A percentile compares a stretch with the other conserved stretches of the same genome.
Evolutionary conservation across 1,284 basidiomycete species (phyloP).

Genomic region (Inonotus hispidus): DNA sequence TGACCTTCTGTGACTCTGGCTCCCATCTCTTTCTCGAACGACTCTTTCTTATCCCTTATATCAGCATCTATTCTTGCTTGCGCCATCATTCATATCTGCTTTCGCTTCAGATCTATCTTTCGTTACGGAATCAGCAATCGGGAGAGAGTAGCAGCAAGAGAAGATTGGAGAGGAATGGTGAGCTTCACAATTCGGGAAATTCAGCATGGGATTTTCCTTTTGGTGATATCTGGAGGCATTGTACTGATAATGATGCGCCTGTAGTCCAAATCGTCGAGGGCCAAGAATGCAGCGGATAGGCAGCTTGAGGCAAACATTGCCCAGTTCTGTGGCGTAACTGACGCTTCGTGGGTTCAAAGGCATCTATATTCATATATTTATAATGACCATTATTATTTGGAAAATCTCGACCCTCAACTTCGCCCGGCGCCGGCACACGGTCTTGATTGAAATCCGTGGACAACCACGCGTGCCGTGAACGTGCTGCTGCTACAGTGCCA

Average conservation of each 20-base stretch:
- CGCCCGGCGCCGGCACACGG: neutral
- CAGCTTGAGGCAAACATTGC: slow-evolving; percentile 42
- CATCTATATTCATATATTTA: neutral
- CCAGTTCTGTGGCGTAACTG: slow-evolving; percentile 63
- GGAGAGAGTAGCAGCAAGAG: neutral
- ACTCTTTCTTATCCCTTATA: neutral
- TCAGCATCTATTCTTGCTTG: neutral
- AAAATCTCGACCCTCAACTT: slow-evolving; percentile 3
- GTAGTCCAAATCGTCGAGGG: slow-evolving; percentile 21
- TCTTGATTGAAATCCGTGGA: slow-evolving; percentile 20
- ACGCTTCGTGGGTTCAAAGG: slow-evolving; percentile 52
- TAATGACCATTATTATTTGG: neutral
- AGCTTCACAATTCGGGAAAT: neutral
- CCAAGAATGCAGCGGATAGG: slow-evolving; percentile 21
- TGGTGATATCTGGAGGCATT: neutral
- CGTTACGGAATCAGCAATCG: neutral
- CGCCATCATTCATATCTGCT: neutral
- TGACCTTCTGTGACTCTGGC: neutral
- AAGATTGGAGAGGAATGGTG: neutral
- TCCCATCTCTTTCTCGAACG: neutral
- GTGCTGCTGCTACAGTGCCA: slow-evolving; percentile 41
- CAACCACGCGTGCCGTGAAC: slow-evolving; percentile 20
- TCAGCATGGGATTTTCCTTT: too few species aligned
- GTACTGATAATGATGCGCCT: neutral
- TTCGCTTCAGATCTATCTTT: neutral